phyloP scores from a whole-genome alignment of 78 protist genomes.

The Chrysochromulina parva region DNA sequence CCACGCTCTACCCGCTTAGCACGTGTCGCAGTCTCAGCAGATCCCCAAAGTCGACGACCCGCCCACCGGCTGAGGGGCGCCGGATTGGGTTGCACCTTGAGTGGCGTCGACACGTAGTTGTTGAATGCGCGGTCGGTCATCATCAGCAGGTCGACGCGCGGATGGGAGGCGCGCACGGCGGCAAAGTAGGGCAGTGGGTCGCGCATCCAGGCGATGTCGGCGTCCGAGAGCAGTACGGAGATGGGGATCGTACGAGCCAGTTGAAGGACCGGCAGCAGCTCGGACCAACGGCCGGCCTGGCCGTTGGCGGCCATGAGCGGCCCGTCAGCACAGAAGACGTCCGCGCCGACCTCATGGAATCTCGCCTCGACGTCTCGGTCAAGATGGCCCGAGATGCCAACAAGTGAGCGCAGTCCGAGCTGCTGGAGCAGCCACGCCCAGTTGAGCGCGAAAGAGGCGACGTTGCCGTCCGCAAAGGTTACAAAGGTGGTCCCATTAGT shows the following conservation, averaged over 20 bases:
- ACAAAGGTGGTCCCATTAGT: background rate
- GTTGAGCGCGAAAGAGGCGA: background rate
- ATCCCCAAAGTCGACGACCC: too few species aligned
- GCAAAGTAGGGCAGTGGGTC: conserved; percentile 1
- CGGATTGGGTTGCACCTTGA: background rate
- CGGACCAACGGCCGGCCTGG: conserved; percentile 22
- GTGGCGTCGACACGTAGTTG: background rate
- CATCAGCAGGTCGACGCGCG: background rate
- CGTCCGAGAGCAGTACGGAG: background rate
- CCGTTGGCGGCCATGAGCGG: background rate
- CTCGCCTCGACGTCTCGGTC: background rate
- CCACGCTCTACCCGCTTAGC: background rate
- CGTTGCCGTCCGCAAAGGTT: background rate
- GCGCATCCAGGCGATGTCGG: background rate
- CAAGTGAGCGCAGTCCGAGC: background rate
- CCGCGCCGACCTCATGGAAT: background rate
- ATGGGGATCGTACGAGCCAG: too few species aligned
- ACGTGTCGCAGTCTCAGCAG: too few species aligned
- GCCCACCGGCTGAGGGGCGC: too few species aligned
- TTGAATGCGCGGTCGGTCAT: background rate
- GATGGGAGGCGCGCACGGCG: background rate
- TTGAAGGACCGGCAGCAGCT: background rate
- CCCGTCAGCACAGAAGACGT: background rate
- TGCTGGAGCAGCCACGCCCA: background rate
- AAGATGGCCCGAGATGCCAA: conserved; percentile 1